A percentile compares a stretch with the other conserved stretches of the same genome.
These are phyloP conservation scores for Aspergillus mulundensis DNA, from an alignment of 495 filamentous ascomycete species.

Conservation along the genomic window DNA sequence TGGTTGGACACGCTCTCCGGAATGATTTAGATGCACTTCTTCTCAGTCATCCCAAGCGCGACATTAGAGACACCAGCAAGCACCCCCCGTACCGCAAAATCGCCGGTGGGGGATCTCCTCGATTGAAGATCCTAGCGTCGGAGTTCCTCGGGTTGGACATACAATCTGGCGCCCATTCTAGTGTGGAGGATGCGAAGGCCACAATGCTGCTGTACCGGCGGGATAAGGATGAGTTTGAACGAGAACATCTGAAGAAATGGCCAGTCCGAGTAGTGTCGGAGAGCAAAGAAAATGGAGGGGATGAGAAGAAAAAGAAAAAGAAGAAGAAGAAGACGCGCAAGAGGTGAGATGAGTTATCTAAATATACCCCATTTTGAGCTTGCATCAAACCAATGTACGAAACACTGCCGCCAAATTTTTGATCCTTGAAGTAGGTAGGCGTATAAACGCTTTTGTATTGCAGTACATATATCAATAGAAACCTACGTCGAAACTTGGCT, in stretches of 20 bases:
- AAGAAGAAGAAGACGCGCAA: conserved; percentile 50
- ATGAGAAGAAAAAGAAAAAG: conserved; percentile 48
- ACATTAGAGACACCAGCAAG: conserved; percentile 81
- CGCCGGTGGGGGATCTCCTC: conserved; percentile 72
- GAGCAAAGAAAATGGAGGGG: conserved; percentile 33
- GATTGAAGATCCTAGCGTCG: conserved; percentile 67
- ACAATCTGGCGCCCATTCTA: conserved; percentile 68
- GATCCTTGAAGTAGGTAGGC: background rate
- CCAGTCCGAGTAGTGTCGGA: conserved; percentile 43
- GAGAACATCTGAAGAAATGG: conserved; percentile 65
- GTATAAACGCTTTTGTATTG: no score
- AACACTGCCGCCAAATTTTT: background rate
- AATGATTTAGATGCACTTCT: conserved; percentile 78
- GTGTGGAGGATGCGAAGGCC: conserved; percentile 84
- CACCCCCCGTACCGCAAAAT: conserved; percentile 69
- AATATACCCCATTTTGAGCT: conserved; percentile 29
- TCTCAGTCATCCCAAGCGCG: conserved; percentile 67
- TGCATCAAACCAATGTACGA: background rate
- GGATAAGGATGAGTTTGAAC: conserved; percentile 78
- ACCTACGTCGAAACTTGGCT: no score
- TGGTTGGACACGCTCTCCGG: conserved; percentile 86
- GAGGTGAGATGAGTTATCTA: conserved; percentile 27
- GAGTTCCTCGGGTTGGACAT: conserved; percentile 81
- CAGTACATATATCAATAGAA: no score
- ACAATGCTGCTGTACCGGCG: conserved; percentile 82